Evolutionary conservation across 495 filamentous ascomycete genomes (phyloP).

Genomic region (Aspergillus incahuasiensis): DNA sequence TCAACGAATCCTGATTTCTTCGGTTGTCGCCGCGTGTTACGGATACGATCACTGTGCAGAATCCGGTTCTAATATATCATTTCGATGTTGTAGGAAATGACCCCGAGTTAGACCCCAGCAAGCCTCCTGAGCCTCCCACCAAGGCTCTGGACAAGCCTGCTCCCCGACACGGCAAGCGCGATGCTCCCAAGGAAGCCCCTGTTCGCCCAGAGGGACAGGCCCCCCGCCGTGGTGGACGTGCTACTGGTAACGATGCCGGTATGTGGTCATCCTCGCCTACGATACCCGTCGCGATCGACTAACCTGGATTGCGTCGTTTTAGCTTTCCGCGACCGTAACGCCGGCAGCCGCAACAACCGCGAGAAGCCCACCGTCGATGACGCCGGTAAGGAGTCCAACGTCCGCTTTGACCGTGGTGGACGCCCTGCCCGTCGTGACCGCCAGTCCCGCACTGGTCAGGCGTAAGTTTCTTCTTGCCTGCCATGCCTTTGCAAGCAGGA

Average conservation of each 20-base stretch:
- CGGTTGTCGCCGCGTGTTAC: slow-evolving; percentile 1
- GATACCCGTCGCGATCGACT: slow-evolving; percentile 7
- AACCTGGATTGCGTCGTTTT: slow-evolving; percentile 9
- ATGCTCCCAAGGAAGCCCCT: slow-evolving; percentile 67
- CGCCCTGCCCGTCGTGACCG: slow-evolving; percentile 68
- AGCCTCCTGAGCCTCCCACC: slow-evolving; percentile 68
- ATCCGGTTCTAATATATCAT: slow-evolving; percentile 18
- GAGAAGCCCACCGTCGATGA: slow-evolving; percentile 75
- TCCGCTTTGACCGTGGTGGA: slow-evolving; percentile 51
- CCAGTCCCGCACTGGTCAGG: slow-evolving; percentile 68
- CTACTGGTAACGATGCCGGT: slow-evolving; percentile 81
- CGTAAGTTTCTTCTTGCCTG: slow-evolving; percentile 45
- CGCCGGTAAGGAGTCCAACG: slow-evolving; percentile 41
- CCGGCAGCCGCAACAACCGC: slow-evolving; percentile 78
- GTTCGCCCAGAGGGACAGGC: slow-evolving; percentile 36
- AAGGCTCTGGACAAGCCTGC: slow-evolving; percentile 82
- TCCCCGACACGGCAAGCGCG: slow-evolving; percentile 80
- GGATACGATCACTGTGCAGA: slow-evolving; percentile 7
- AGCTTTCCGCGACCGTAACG: slow-evolving; percentile 91
- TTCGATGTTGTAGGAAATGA: slow-evolving; percentile 65
- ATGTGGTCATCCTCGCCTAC: slow-evolving; percentile 26
- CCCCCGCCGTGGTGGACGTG: slow-evolving; percentile 56
- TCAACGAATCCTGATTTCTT: slow-evolving; percentile 4
- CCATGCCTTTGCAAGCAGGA: background rate
- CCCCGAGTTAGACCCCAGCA: slow-evolving; percentile 78